phyloP scores from a whole-genome alignment of 371 early-diverging fungal species.

The Globomyces sp. region DNA sequence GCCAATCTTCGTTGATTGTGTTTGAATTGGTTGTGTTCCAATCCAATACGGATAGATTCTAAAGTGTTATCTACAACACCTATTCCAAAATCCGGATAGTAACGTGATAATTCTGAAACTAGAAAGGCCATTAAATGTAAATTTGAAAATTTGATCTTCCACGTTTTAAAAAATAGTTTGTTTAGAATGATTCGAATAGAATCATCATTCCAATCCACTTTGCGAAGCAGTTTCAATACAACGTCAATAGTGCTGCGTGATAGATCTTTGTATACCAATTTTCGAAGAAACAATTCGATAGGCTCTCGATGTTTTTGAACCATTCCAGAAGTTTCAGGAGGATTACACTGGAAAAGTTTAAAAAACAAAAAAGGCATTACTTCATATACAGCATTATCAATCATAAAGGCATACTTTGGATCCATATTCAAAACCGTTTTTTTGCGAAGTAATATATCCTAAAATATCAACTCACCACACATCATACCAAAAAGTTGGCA shows the following conservation, averaged over 20 bases:
- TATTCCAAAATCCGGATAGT: constrained; percentile 85
- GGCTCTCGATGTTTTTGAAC: constrained; percentile 65
- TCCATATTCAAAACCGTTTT: constrained; percentile 81
- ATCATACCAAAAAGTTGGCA: constrained; percentile 54
- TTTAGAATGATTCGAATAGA: constrained; percentile 41
- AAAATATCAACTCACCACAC: constrained; percentile 39
- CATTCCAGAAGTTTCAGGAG: constrained; percentile 64
- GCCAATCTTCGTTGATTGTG: constrained; percentile 88
- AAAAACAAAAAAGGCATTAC: constrained; percentile 23
- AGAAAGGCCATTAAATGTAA: constrained; percentile 80
- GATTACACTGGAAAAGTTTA: constrained; percentile 59
- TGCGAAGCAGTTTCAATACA: constrained; percentile 73
- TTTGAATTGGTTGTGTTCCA: constrained; percentile 87
- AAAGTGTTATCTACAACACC: constrained; percentile 79
- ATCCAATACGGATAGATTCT: constrained; percentile 84
- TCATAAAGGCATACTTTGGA: constrained; percentile 76
- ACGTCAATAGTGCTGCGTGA: constrained; percentile 43
- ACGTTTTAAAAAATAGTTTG: constrained; percentile 76
- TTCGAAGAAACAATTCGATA: constrained; percentile 81
- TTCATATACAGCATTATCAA: constrained; percentile 91
- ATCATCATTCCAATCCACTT: constrained; percentile 81
- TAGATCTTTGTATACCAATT: constrained; percentile 80
- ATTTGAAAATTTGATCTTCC: constrained; percentile 90
- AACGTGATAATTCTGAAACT: constrained; percentile 69
- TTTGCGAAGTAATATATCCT: constrained; percentile 84